Evolutionary conservation across 768 basidiomycete species (phyloP).

Genomic region (Cystobasidium ongulense): DNA sequence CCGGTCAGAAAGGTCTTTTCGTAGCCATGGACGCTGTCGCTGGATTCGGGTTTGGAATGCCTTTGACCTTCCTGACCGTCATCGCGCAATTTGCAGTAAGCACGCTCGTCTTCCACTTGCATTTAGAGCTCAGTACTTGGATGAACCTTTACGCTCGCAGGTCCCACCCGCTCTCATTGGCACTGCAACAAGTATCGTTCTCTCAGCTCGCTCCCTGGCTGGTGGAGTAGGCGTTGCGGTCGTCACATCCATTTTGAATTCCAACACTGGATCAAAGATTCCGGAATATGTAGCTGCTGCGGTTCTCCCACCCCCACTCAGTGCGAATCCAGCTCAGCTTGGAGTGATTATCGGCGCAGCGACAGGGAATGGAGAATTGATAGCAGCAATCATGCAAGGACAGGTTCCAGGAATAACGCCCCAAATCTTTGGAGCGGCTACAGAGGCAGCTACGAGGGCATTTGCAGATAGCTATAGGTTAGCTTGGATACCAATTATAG

Average conservation of each 20-base stretch:
- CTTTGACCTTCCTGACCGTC: slow-evolving; percentile 1
- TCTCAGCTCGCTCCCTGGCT: background rate
- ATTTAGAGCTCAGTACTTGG: background rate
- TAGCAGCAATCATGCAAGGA: background rate
- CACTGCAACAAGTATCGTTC: background rate
- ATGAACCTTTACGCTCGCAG: background rate
- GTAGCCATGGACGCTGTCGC: slow-evolving; percentile 7
- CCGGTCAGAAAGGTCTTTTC: background rate
- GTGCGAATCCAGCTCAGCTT: background rate
- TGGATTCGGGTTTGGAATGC: background rate
- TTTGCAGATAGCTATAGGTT: slow-evolving; percentile 4
- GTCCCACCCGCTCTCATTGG: slow-evolving; percentile 21
- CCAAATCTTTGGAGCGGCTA: background rate
- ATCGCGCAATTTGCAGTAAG: slow-evolving; percentile 8
- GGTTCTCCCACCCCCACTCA: background rate
- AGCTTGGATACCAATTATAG: slow-evolving; percentile 8
- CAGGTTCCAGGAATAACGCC: slow-evolving; percentile 17
- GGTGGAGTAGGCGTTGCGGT: slow-evolving; percentile 3
- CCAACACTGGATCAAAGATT: background rate
- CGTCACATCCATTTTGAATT: background rate
- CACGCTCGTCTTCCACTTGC: background rate
- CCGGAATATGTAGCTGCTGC: background rate
- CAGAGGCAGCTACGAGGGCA: background rate
- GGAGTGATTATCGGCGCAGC: slow-evolving; percentile 8
- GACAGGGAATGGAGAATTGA: background rate